A percentile compares a stretch with the other conserved stretches of the same genome.
Conservation (phyloP, 2,329 filamentous ascomycete species). For the Cladophialophora exuberans region DNA sequence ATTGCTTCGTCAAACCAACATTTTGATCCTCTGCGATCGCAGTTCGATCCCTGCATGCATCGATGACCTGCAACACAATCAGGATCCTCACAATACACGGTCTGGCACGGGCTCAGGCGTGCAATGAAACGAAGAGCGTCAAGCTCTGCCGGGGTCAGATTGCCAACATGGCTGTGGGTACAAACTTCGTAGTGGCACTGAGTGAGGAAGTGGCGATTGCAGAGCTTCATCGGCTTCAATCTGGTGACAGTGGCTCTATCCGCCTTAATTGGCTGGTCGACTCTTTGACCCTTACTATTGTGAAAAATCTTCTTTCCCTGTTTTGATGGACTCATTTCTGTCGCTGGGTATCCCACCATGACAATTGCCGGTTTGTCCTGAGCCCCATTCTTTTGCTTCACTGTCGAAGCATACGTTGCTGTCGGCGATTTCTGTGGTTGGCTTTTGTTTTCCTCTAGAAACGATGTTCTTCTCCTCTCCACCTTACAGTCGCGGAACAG, state of each 20-base stretch:
- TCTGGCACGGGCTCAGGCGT: conserved; percentile 36
- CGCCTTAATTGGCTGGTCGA: conserved; percentile 35
- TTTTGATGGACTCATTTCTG: not conserved
- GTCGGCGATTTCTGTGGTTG: not conserved
- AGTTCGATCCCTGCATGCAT: conserved; percentile 31
- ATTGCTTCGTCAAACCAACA: conserved; percentile 35
- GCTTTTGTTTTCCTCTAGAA: conserved; percentile 1
- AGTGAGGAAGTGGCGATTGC: conserved; percentile 40
- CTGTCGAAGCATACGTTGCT: conserved; percentile 11
- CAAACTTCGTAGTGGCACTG: conserved; percentile 34
- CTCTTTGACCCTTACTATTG: conserved; percentile 36
- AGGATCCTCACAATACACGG: conserved; percentile 35
- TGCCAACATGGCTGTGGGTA: conserved; percentile 35
- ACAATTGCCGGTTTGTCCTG: not conserved
- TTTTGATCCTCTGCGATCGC: conserved; percentile 12
- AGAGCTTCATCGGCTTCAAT: conserved; percentile 39
- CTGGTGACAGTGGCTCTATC: conserved; percentile 28
- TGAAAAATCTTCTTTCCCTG: conserved; percentile 18
- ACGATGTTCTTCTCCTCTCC: conserved; percentile 3
- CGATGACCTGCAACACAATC: conserved; percentile 37
- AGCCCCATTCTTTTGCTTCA: conserved; percentile 4
- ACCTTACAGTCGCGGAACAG: conserved; percentile 13
- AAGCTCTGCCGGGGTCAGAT: conserved; percentile 31
- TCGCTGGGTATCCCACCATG: not conserved
- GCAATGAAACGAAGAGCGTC: conserved; percentile 39